Evolutionary conservation across 305 asterid species (phyloP), one percentile per base, ranked within the genome.

Genomic region (Fraxinus ornus): DNA sequence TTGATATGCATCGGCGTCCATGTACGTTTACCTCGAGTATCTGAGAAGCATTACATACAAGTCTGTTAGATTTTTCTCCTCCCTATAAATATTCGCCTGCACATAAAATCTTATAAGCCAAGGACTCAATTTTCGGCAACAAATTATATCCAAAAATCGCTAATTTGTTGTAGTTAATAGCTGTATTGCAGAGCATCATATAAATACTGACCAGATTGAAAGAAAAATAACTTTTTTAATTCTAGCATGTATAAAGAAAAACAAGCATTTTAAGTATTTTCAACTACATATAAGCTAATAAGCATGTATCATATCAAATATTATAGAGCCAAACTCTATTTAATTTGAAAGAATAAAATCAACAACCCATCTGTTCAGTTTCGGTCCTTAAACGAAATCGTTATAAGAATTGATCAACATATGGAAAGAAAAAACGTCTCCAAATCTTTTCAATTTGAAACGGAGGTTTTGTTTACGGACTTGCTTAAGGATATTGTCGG

Each of bases 401-500:
- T 5, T 32, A 30, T 30, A 32, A 70, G 15, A 12, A 70, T 32
- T 30, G 13, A 30, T 30, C 5, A 5, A 70, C 39, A n/a, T n/a
- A n/a, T n/a, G n/a, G n/a, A n/a, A n/a, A n/a, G n/a, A n/a, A n/a
- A n/a, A n/a, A n/a, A n/a, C n/a, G n/a, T n/a, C n/a, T n/a, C n/a
- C n/a, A n/a, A 32, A 70, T 24, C 76, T 70, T 19, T 32, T 70
- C 41, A 70, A 30, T 32, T 70, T 30, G 22, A 70, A 70, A 70
- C 1, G 6, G 76, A 35, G 21, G 41, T 70, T 21, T 78, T 19
- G 73, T 41, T 52, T 75, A n/a, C 64, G 21, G 8, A 95, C 99
- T 97, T 95, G 99, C 80, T 89, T 91, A 86, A 93, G 98, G 86
- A 95, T 96, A 86, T 88, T 91, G 84, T 94, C 91, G 13, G 98